These are phyloP conservation scores for Gossypium lobatum DNA, from an alignment of 441 rosid genomes.

Conservation along the genomic window DNA sequence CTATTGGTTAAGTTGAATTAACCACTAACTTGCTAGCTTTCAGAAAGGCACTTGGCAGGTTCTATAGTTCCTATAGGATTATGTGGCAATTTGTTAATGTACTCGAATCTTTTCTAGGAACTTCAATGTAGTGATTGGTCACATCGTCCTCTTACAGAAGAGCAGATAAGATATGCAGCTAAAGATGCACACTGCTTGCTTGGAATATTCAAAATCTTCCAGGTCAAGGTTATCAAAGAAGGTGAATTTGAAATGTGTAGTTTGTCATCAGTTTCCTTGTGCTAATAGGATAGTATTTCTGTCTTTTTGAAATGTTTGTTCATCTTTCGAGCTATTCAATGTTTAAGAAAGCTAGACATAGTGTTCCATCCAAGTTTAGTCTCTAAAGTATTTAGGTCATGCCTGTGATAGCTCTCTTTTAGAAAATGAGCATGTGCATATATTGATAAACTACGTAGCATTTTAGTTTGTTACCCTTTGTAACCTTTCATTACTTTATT, in stretches of 20 bases:
- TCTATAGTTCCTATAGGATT: constrained; percentile 10
- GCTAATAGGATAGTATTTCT: background rate
- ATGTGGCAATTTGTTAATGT: constrained; percentile 22
- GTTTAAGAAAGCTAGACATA: background rate
- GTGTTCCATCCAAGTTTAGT: background rate
- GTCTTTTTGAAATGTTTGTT: background rate
- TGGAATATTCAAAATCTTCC: constrained; percentile 51
- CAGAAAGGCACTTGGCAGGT: background rate
- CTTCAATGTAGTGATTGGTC: constrained; percentile 99
- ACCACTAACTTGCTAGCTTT: background rate
- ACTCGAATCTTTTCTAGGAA: constrained; percentile 42
- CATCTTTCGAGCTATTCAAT: background rate
- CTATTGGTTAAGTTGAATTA: background rate
- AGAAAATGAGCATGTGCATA: background rate
- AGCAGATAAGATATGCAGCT: constrained; percentile 81
- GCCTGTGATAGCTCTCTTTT: background rate
- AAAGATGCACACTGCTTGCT: constrained; percentile 86
- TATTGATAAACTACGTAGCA: background rate
- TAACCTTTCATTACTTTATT: background rate
- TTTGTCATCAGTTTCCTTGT: background rate
- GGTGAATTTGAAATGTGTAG: constrained; percentile 21
- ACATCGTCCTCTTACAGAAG: constrained; percentile 83
- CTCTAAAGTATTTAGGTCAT: background rate
- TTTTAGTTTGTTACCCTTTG: background rate
- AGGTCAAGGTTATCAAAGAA: constrained; percentile 42